A percentile compares a stretch with the other conserved stretches of the same genome.
These are phyloP conservation scores for Bothriochloa decipiens DNA, from an alignment of 176 grass and related monocot genomes.

Conservation along the genomic window DNA sequence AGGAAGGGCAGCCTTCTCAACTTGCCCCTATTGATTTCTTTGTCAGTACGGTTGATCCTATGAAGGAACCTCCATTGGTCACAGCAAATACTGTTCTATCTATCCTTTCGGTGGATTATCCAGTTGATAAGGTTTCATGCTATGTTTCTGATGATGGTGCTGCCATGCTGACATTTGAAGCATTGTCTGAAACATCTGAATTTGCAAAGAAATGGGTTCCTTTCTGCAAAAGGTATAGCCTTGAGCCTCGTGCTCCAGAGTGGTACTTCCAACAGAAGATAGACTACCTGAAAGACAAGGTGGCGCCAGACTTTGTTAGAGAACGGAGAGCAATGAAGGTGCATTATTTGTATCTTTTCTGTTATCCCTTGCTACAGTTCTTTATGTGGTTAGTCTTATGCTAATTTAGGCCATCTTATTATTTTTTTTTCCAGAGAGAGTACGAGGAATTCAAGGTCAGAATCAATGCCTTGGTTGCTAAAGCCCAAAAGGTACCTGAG, in stretches of 20 bases:
- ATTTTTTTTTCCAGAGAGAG: no score
- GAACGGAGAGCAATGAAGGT: no score
- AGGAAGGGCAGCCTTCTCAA: conserved; percentile 78
- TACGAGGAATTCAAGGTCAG: conserved; percentile 94
- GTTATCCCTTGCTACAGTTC: conserved; percentile 14
- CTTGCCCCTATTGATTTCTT: no score
- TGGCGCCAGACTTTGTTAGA: no score
- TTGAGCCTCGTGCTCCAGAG: conserved; percentile 87
- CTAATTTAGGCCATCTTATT: conserved; percentile 25
- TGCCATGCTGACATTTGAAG: conserved; percentile 94
- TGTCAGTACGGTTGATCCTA: conserved; percentile 91
- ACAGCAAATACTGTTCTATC: conserved; percentile 96
- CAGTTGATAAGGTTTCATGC: conserved; percentile 88
- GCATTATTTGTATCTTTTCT: no score
- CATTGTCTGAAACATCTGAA: no score
- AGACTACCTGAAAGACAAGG: conserved; percentile 95
- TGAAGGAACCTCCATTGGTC: conserved; percentile 88
- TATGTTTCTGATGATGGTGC: conserved; percentile 99
- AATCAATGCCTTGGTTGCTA: conserved; percentile 92
- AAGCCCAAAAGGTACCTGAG: conserved; percentile 86
- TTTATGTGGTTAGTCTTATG: conserved; percentile 10
- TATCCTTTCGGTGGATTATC: conserved; percentile 88
- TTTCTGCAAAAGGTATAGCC: conserved; percentile 77
- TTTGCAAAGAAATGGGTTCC: conserved; percentile 99
- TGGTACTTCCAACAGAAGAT: conserved; percentile 92